Percentiles rank a stretch among this genome's conserved stretches.
Evolutionary conservation across 1,284 basidiomycete genomes (phyloP).

Genomic region (Fomitopsis pinicola): DNA sequence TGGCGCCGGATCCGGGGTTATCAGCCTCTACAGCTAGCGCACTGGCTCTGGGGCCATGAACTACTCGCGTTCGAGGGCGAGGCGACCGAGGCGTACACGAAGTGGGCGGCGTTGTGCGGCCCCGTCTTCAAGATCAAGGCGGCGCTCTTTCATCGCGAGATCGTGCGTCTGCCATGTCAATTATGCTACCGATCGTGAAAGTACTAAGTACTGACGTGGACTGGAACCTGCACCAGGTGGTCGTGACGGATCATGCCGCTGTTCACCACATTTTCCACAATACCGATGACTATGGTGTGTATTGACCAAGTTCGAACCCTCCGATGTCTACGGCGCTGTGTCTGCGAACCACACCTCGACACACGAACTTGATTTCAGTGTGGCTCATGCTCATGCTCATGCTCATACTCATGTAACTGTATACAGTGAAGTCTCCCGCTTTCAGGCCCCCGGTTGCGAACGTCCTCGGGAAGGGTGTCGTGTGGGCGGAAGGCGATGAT

Average conservation of each 20-base stretch:
- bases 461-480: constrained; percentile 25
- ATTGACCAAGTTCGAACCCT: background rate
- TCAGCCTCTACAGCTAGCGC: constrained; percentile 17
- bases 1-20: background rate
- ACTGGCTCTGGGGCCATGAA: constrained; percentile 37
- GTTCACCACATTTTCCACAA: constrained; percentile 34
- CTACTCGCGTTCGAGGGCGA: constrained; percentile 30
- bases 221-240: constrained; percentile 22
- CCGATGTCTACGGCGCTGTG: background rate
- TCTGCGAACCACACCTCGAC: background rate
- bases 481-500: constrained; percentile 27
- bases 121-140: constrained; percentile 35
- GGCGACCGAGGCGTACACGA: constrained; percentile 31
- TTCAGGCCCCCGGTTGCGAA: constrained; percentile 22
- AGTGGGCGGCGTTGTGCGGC: constrained; percentile 32
- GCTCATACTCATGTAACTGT: background rate
- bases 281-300: constrained; percentile 28
- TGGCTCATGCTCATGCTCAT: background rate
- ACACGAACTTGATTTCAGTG: background rate
- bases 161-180: constrained; percentile 22
- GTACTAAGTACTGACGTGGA: background rate
- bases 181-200: background rate
- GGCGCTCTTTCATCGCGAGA: constrained; percentile 34
- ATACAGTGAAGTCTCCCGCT: constrained; percentile 22
- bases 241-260: constrained; percentile 33